These are phyloP conservation scores for Xylaria grammica DNA, from an alignment of 495 filamentous ascomycete species.

Conservation along the genomic window DNA sequence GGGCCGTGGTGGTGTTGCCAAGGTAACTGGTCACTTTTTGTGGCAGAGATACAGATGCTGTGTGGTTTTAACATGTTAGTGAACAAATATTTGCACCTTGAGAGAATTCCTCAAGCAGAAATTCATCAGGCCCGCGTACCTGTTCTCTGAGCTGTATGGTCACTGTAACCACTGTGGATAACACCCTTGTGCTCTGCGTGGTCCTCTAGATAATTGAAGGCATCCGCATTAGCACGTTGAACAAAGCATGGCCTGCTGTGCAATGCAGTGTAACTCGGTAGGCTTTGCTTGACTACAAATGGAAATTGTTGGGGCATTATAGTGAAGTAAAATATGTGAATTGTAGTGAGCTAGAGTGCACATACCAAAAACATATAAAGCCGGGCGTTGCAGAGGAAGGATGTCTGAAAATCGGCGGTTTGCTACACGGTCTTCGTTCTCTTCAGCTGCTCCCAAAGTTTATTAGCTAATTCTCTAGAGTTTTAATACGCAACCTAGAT, in stretches of 20 bases:
- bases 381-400: neutral
- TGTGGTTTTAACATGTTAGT: neutral
- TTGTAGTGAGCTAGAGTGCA: neutral
- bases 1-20: neutral
- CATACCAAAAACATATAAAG: neutral
- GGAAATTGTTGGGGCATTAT: neutral
- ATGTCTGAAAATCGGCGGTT: constrained; percentile 8
- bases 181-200: neutral
- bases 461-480: neutral
- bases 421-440: neutral
- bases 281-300: neutral
- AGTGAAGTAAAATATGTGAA: neutral
- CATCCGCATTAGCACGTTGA: neutral
- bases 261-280: neutral
- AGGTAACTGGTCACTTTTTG: neutral
- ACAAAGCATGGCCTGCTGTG: neutral
- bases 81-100: neutral
- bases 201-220: neutral
- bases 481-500: too few relatives aligned
- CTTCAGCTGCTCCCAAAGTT: neutral
- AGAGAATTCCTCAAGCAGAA: neutral
- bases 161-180: neutral
- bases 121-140: neutral
- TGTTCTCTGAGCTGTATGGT: neutral
- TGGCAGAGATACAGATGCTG: constrained; percentile 12